Conservation (phyloP, 768 basidiomycete genomes). For the Gymnopilus dilepis region DNA sequence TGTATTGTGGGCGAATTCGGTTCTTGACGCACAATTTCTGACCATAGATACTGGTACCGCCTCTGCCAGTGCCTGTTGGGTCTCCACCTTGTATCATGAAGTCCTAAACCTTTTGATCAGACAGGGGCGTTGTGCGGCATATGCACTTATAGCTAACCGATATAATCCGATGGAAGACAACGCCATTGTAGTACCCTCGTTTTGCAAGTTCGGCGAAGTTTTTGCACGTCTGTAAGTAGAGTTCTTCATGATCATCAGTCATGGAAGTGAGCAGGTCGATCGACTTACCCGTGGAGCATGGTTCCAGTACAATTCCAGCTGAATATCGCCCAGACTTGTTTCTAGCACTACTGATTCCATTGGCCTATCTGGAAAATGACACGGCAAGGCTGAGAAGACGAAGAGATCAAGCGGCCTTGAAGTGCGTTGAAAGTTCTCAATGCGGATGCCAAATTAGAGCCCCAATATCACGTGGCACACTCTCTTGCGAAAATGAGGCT, state of each 20-base stretch:
- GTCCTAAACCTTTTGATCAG: slow-evolving; percentile 54
- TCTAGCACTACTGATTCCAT: slow-evolving; percentile 74
- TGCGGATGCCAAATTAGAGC: neutral
- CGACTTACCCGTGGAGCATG: slow-evolving; percentile 74
- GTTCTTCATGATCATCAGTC: neutral
- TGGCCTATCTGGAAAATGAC: slow-evolving; percentile 1
- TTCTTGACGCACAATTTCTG: slow-evolving; percentile 75
- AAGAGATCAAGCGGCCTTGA: neutral
- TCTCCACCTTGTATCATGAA: slow-evolving; percentile 98
- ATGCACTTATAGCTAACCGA: slow-evolving; percentile 51
- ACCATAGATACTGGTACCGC: slow-evolving; percentile 88
- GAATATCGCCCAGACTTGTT: slow-evolving; percentile 85
- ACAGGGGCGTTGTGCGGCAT: neutral
- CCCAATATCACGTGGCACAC: slow-evolving; percentile 1
- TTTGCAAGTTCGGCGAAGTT: slow-evolving; percentile 94
- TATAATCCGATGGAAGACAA: slow-evolving; percentile 91
- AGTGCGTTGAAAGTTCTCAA: neutral
- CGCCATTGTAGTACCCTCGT: slow-evolving; percentile 91
- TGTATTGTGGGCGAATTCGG: slow-evolving; percentile 5
- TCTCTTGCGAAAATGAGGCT: neutral
- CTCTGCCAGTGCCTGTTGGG: slow-evolving; percentile 94
- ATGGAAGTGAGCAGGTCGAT: neutral
- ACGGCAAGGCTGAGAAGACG: slow-evolving; percentile 1
- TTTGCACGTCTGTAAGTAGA: slow-evolving; percentile 78
- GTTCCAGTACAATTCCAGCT: slow-evolving; percentile 91